Evolutionary conservation across 192 early-diverging fungal species (phyloP), one percentile per base, ranked within the genome.

Genomic region (Coemansia sp.): DNA sequence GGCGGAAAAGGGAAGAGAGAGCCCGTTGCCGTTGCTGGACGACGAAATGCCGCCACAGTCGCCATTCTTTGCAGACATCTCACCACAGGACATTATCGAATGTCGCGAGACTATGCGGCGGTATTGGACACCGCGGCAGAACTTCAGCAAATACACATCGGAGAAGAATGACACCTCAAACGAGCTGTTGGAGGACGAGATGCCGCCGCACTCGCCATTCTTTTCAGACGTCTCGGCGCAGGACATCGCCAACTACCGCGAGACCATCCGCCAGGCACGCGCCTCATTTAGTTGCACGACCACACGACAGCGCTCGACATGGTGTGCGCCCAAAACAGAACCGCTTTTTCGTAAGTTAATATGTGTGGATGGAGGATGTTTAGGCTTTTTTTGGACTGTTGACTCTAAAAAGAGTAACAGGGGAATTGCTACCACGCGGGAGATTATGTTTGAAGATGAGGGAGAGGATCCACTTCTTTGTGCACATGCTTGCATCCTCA

Each of bases 151-250:
- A 21, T 32, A 60, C 51, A 60, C 54, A 32, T 54, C 57, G 21
- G 30, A 52, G 21, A 62, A 64, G 50, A 57, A 64, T 33, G 39
- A 14, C 39, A 17, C 21, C 5, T n/a, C 10, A 31, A 22, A 21
- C 14, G 21, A 33, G n/a, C 69, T 72, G 67, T 63, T 79, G 67
- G 76, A 70, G 33, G 56, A 64, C 5, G 76, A 80, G 32, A 60
- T 71, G 78, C 78, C 78, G 42, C 78, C 78, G 51, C 50, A 59
- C 39, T 80, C 78, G 59, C 78, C 78, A 54, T 66, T 80, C 51
- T 80, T 80, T 63, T 54, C 72, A 23, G 64, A 67, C 33, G 57
- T 75, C 42, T 58, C 73, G 46, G 50, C 46, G 3, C 33, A 58
- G 25, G 72, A 75, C 32, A 71, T 80, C 17, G 46, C 32, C 8